These are phyloP conservation scores for Podospora appendiculata DNA, from an alignment of 495 filamentous ascomycete species.

Conservation along the genomic window DNA sequence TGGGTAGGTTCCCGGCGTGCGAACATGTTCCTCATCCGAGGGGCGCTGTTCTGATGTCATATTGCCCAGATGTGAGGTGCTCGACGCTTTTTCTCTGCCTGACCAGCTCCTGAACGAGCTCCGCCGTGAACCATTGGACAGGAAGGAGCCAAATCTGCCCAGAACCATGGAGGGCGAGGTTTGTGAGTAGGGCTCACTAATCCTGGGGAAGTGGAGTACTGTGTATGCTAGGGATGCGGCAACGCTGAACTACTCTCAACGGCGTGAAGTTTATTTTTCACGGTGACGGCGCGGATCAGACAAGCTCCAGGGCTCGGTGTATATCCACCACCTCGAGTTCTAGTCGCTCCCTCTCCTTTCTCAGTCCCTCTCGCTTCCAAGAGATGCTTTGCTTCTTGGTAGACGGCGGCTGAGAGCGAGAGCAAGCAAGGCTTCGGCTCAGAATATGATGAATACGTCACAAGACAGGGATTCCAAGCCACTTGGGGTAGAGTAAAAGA, in stretches of 20 bases:
- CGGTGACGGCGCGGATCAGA: neutral
- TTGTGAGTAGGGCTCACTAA: neutral
- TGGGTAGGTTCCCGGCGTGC: neutral
- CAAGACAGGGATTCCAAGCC: neutral
- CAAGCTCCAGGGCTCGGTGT: no score
- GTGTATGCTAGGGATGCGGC: neutral
- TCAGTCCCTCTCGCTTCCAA: no score
- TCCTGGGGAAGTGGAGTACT: neutral
- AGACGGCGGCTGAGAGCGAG: neutral
- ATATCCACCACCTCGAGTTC: no score
- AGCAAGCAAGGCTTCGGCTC: neutral
- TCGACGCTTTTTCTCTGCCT: neutral
- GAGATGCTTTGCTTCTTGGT: no score
- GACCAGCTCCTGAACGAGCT: neutral
- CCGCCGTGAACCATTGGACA: neutral
- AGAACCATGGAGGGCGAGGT: neutral
- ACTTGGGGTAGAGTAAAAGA: no score
- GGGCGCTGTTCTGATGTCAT: neutral
- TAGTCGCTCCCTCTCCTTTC: no score
- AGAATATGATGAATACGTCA: constrained; percentile 2
- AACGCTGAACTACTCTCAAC: neutral
- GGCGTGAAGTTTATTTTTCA: neutral
- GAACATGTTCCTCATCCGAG: neutral
- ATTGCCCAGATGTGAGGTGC: neutral
- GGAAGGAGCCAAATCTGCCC: neutral